A percentile compares a stretch with the other conserved stretches of the same genome.
phyloP scores from a whole-genome alignment of 1,284 basidiomycete species.

The Inonotus obliquus region DNA sequence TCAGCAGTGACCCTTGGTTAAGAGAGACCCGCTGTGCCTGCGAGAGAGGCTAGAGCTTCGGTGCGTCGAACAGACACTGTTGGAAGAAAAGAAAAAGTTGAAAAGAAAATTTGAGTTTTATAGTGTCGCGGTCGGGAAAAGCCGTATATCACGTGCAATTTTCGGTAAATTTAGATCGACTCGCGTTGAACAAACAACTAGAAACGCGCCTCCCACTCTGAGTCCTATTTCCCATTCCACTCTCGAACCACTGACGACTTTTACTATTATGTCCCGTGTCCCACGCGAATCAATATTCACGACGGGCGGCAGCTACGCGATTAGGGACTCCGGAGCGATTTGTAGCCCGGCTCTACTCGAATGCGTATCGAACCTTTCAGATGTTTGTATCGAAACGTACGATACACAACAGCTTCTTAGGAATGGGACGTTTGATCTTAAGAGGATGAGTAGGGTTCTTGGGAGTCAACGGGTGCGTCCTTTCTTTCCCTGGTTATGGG shows the following conservation, averaged over 20 bases:
- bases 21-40: conserved; percentile 3
- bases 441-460: conserved; percentile 60
- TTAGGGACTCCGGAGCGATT: conserved; percentile 53
- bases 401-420: conserved; percentile 66
- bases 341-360: conserved; percentile 68
- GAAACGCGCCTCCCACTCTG: too few relatives aligned
- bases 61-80: conserved; percentile 18
- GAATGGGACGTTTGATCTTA: conserved; percentile 63
- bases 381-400: conserved; percentile 70
- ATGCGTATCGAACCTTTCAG: conserved; percentile 68
- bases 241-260: too few relatives aligned
- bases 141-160: conserved; percentile 4
- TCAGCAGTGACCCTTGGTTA: conserved; percentile 1
- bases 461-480: conserved; percentile 53
- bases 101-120: conserved; percentile 13
- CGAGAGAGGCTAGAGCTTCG: conserved; percentile 14
- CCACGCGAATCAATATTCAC: conserved; percentile 17
- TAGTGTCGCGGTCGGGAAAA: not conserved
- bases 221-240: too few relatives aligned
- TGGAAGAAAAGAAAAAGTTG: not conserved
- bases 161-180: not conserved
- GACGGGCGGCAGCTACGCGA: conserved; percentile 21
- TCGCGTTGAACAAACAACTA: not conserved
- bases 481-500: not conserved
- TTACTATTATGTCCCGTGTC: conserved; percentile 15